Evolutionary conservation across 352 stramenopile species (phyloP), one percentile per base, ranked within the genome.

Genomic region (Phytophthora podocarpi): DNA sequence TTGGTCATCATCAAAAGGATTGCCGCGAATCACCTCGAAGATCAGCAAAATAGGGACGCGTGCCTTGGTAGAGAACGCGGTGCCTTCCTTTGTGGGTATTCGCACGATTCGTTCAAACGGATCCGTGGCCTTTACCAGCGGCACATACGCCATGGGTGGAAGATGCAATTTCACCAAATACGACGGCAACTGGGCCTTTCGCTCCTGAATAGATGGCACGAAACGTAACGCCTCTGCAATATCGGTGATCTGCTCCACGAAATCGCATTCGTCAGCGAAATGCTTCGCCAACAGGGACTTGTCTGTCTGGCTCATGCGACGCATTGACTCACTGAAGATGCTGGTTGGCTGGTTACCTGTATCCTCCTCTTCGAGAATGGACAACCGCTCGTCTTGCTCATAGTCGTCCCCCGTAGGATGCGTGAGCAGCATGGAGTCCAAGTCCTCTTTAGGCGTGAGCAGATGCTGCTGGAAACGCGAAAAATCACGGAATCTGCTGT

Each of bases 191-290:
- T 84, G 78, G 40, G 89, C 78, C 61, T 95, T 96, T 9, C 89
- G 78, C 27, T 96, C 84, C 23, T 83, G 67, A 50, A 93, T 76
- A 28, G 80, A 85, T 11, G 85, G 78, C n/a, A 96, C 82, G 31
- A 95, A 94, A 4, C 89, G 85, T 37, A 97, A 59, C 2, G 74
- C 70, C 47, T 96, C 88, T 0, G 88, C 83, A 56, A 96, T 92
- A 43, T 93, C 84, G 2, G 87, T 97, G 42, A 96, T 91, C 50
- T 95, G 87, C 68, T 96, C 75, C 7, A 96, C 88, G 50, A 96
- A 97, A 47, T 93, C 80, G 45, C 87, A 93, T 58, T 97, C 86
- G 41, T 93, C 86, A 10, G 78, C 82, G 55, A 95, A 96, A 55
- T 94, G 84, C 50, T 92, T 89, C 2, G 85, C 85, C 23, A 96